Evolutionary conservation across 768 basidiomycete genomes (phyloP), one percentile per base, ranked within the genome.

Genomic region (Rhodotorula graminis): DNA sequence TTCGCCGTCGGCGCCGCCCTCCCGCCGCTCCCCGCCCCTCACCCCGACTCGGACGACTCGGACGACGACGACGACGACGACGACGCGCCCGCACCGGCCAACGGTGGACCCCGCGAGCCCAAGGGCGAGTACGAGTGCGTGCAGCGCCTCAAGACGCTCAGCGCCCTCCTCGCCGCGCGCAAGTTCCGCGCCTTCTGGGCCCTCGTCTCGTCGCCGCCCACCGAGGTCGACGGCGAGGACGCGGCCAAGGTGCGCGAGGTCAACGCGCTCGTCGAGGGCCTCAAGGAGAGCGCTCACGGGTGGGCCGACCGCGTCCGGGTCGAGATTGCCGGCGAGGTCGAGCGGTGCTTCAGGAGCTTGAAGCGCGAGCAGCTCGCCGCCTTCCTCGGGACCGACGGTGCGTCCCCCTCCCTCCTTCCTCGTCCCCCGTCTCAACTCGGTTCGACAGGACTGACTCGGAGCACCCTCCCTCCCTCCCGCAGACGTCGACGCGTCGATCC

Each of bases 111-210:
- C 33, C 62, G 66, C 46, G 68, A 68, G 58, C 70, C 73, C 4
- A 40, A 46, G n/a, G 74, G 74, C 42, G 74, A 84, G 75, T 82
- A 87, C 19, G 90, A 92, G 77, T 90, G 92, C 78, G 89, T 89
- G 40, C 90, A 92, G 84, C 91, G 91, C 63, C 84, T 92, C 37
- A 87, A 89, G 29, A 69, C 84, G 59, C 84, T 91, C 56, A 85
- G 88, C 80, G 85, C 84, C 77, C 85, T 90, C 69, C 85, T 91
- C 68, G 88, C 88, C 77, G 88, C 90, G 73, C 93, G 92, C 82
- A 88, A 90, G 68, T 93, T 94, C 84, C 88, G 90, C 61, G 86
- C 88, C 4, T 94, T 94, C 83, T 94, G 92, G 92, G 78, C 83
- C 71, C 81, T 64, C 14, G 31, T 74, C 31, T 65, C 61, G 2